Base-by-base conservation (phyloP, 208 protist species). In the Trypanosoma vivax region DNA sequence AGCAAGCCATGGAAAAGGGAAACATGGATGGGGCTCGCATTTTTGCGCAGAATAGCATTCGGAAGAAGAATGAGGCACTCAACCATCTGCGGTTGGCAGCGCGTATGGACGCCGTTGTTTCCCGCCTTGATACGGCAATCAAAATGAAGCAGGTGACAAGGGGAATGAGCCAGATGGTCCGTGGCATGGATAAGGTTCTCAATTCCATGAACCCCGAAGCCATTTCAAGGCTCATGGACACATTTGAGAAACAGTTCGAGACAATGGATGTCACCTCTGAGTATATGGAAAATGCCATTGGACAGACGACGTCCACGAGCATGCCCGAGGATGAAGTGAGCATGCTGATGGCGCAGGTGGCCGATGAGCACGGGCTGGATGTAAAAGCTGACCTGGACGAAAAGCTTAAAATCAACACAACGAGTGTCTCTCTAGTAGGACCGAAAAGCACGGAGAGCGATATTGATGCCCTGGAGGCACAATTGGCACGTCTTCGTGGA, bases 21-120 rank as follows among this genome's bases (percentile, higher is more conserved):
- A 98, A 99, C 81, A 93, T 95, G 59, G 97, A 99, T 28, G 94
- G 94, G 9, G 97, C 97, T 4, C 81, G 95, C 38, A 99, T 99
- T 25, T 98, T 97, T 70, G 96, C 96, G 23, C 82, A 99, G 72
- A 99, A 98, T 65, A 96, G 95, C 23, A 99, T 99, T 46, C 74
- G 97, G 23, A 96, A 98, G 60, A 96, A 98, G 73, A 98, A 97
- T 45, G 88, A 98, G 66, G 45, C 79, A 5, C 71, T 97, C n/a
- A 98, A 98, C 60, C 97, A 97, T 64, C 73, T 99, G n/a, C 67
- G 94, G 5, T 83, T 99, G 37, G 48, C 88, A n/a, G 84, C 89
- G 0, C 83, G 97, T 48, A 85, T 99, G 40, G 97, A 99, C 64
- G 97, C 96, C 5, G 96, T 99, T 6, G 90, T 96, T 7, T 73